Conservation (phyloP, 1,139 yeast species). For the Pneumocystis oryctolagi region DNA sequence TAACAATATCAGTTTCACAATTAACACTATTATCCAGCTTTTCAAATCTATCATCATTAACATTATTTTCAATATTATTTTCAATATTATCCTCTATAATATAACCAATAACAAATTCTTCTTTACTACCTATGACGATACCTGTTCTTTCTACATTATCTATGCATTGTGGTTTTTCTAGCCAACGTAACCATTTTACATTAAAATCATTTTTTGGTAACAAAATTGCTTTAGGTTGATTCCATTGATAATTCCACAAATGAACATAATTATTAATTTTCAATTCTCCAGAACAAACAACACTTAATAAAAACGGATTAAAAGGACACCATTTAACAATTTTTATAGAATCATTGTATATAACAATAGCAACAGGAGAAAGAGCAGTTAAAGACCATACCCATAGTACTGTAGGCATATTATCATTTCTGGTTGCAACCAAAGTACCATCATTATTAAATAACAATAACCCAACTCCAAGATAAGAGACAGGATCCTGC, state of each 20-base stretch:
- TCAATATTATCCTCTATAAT: neutral
- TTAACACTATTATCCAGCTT: neutral
- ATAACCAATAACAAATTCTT: neutral
- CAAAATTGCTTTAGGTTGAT: slow-evolving; percentile 6
- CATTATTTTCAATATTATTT: neutral
- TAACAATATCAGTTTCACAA: neutral
- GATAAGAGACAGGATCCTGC: slow-evolving; percentile 13
- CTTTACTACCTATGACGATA: neutral
- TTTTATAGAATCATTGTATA: slow-evolving; percentile 8
- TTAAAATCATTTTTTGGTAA: slow-evolving; percentile 11
- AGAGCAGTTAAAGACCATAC: slow-evolving; percentile 15
- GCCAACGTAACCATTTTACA: slow-evolving; percentile 7
- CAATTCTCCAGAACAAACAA: slow-evolving; percentile 9
- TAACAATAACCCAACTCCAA: slow-evolving; percentile 11
- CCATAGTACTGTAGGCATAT: slow-evolving; percentile 17
- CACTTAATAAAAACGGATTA: slow-evolving; percentile 9
- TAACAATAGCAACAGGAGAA: slow-evolving; percentile 15
- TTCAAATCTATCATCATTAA: neutral
- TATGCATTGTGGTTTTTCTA: slow-evolving; percentile 1
- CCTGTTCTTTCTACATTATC: neutral
- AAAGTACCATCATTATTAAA: slow-evolving; percentile 15
- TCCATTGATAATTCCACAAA: slow-evolving; percentile 12
- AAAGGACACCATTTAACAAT: slow-evolving; percentile 16
- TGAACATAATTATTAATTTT: slow-evolving; percentile 2
- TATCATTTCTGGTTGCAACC: slow-evolving; percentile 14